phyloP scores from a whole-genome alignment of 2,329 filamentous ascomycete species.

The Aspergillus chevalieri region DNA sequence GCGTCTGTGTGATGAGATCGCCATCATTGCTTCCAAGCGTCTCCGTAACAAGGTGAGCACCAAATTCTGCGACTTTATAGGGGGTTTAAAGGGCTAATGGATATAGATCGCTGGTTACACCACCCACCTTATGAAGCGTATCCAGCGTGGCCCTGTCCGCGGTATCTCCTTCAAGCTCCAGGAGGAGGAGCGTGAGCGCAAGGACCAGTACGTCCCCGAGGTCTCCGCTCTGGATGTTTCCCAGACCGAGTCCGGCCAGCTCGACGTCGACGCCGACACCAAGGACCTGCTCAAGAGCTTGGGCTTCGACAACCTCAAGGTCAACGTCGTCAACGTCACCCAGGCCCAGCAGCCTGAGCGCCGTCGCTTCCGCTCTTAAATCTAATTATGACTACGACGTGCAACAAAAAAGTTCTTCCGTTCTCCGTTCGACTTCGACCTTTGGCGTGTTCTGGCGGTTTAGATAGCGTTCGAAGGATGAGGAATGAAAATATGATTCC shows the following conservation, averaged over 20 bases:
- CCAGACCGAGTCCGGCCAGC: constrained; percentile 81
- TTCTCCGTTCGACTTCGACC: constrained; percentile 24
- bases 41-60: constrained; percentile 87
- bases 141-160: constrained; percentile 96
- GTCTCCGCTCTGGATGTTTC: constrained; percentile 97
- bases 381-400: constrained; percentile 8
- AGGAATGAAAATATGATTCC: constrained; percentile 38
- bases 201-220: constrained; percentile 99
- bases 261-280: constrained; percentile 95
- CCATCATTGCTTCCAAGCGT: constrained; percentile 98
- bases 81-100: constrained; percentile 2
- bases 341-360: constrained; percentile 85
- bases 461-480: constrained; percentile 24
- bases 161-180: constrained; percentile 99
- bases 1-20: constrained; percentile 99
- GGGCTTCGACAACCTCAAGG: constrained; percentile 94
- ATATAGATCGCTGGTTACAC: constrained; percentile 91
- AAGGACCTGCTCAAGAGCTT: constrained; percentile 99
- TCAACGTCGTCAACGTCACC: constrained; percentile 87
- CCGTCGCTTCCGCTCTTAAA: constrained; percentile 56
- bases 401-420: constrained; percentile 19
- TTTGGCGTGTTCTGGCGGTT: constrained; percentile 23
- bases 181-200: constrained; percentile 99
- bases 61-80: neutral
- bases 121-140: constrained; percentile 99